These are phyloP conservation scores for Kuraishia ogatae DNA, from an alignment of 805 yeast species.

Conservation along the genomic window DNA sequence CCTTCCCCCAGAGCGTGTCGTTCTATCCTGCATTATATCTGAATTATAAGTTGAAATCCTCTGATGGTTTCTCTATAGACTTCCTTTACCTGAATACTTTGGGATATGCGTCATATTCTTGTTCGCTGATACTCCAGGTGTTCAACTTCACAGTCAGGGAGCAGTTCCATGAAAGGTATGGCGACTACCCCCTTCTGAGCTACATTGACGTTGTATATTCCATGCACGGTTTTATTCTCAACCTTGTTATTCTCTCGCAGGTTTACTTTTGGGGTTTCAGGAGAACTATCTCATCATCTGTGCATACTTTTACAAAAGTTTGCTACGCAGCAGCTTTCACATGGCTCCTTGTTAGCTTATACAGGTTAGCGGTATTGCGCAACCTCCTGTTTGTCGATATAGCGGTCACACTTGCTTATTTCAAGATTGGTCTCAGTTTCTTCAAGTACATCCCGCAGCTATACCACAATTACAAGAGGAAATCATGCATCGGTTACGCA, in stretches of 20 bases:
- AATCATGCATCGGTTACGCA: constrained; percentile 38
- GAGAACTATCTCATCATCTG: constrained; percentile 18
- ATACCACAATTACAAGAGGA: constrained; percentile 28
- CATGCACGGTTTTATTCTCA: constrained; percentile 35
- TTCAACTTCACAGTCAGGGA: constrained; percentile 23
- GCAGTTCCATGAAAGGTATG: constrained; percentile 19
- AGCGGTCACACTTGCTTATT: constrained; percentile 31
- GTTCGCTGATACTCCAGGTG: constrained; percentile 34
- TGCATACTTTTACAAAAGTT: constrained; percentile 12
- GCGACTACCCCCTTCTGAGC: constrained; percentile 30
- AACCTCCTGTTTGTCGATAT: constrained; percentile 25
- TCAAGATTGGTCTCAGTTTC: constrained; percentile 34
- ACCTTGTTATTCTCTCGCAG: constrained; percentile 29
- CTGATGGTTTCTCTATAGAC: constrained; percentile 44
- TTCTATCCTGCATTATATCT: constrained; percentile 40
- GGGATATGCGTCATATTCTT: constrained; percentile 36
- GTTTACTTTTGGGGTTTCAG: constrained; percentile 24
- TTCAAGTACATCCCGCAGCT: constrained; percentile 46
- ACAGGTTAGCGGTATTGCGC: constrained; percentile 2
- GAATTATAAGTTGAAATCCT: constrained; percentile 28
- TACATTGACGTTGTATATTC: constrained; percentile 37
- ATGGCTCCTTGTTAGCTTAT: constrained; percentile 9
- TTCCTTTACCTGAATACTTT: constrained; percentile 33
- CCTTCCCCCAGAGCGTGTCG: constrained; percentile 28
- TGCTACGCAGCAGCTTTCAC: constrained; percentile 11